Percentiles rank a stretch among this genome's conserved stretches.
Evolutionary conservation across 2,329 filamentous ascomycete genomes (phyloP).

Genomic region (Claviceps cyperi): DNA sequence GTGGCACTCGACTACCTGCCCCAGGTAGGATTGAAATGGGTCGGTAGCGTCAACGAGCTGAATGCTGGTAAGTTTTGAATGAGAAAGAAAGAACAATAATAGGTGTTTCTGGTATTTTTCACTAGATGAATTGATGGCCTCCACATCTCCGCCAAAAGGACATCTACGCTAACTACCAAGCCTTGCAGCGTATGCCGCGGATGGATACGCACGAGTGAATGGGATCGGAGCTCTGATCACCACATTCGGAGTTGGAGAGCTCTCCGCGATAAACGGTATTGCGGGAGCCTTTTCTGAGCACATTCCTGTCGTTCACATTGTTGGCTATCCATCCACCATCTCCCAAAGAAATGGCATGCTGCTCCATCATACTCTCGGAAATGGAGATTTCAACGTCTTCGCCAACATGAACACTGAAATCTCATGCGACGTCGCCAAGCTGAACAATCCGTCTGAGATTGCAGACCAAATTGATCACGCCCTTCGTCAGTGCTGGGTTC

Average conservation of each 20-base stretch:
- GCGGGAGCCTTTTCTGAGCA: conserved; percentile 63
- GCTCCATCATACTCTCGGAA: conserved; percentile 56
- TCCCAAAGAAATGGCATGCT: conserved; percentile 34
- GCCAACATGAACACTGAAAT: conserved; percentile 61
- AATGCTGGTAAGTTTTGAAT: conserved; percentile 43
- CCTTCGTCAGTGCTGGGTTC: conserved; percentile 58
- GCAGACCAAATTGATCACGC: conserved; percentile 65
- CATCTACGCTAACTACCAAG: conserved; percentile 8
- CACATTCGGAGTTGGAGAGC: conserved; percentile 61
- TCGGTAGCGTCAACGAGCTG: conserved; percentile 57
- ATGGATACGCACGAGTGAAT: conserved; percentile 62
- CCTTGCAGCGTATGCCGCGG: conserved; percentile 54
- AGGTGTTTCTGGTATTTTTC: not conserved
- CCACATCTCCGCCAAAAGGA: not conserved
- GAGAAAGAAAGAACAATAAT: too few relatives aligned
- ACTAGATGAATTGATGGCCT: not conserved
- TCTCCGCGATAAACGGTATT: conserved; percentile 60
- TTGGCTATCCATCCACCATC: conserved; percentile 35
- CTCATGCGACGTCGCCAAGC: conserved; percentile 54
- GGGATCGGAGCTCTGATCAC: conserved; percentile 57
- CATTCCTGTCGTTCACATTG: conserved; percentile 57
- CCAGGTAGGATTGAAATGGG: conserved; percentile 45
- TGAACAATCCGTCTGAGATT: conserved; percentile 56
- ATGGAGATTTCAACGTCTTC: conserved; percentile 74
- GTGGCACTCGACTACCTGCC: conserved; percentile 52